Base-by-base conservation (phyloP, 192 early-diverging fungal species). In the Mortierella claussenii region DNA sequence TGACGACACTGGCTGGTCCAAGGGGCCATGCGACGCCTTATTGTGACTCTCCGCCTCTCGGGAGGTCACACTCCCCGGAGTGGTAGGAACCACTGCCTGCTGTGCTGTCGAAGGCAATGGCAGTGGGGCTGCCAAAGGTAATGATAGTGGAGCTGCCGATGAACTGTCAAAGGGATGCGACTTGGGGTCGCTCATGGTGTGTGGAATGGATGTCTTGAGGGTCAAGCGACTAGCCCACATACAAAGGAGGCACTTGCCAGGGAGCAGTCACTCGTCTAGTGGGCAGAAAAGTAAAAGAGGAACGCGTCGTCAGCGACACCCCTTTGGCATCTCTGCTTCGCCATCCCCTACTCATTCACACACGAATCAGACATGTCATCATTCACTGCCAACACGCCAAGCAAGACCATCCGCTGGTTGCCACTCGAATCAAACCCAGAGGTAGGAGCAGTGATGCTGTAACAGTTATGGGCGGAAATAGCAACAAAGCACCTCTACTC, bases 381-480 rank as follows among this genome's bases (percentile, higher is more conserved):
- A n/a, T n/a, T n/a, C n/a, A n/a, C n/a, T n/a, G n/a, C n/a, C n/a
- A n/a, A n/a, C n/a, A n/a, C n/a, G n/a, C n/a, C n/a, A n/a, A n/a
- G n/a, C 8, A 81, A 82, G 54, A 65, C 66, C 30, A 84, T 85
- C 6, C 78, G 78, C 58, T 97, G 95, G 95, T 60, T 95, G 13
- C 94, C 95, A 7, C 88, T 97, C 37, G 95, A 97, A 81, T 91
- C 94, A 2, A 94, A 94, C 57, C 95, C 95, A 37, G 89, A 94
- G 30, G 92, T 93, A 69, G 3, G 26, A 1, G 21, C 28, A 30
- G 21, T 80, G 32, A 44, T n/a, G n/a, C n/a, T n/a, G n/a, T n/a
- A n/a, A n/a, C n/a, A n/a, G n/a, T n/a, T n/a, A n/a, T n/a, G n/a
- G n/a, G n/a, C n/a, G n/a, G n/a, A n/a, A n/a, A n/a, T n/a, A n/a